Percentiles rank a stretch among this genome's conserved stretches.
Conservation (phyloP, 2,329 filamentous ascomycete species). For the Venturia carpophila region DNA sequence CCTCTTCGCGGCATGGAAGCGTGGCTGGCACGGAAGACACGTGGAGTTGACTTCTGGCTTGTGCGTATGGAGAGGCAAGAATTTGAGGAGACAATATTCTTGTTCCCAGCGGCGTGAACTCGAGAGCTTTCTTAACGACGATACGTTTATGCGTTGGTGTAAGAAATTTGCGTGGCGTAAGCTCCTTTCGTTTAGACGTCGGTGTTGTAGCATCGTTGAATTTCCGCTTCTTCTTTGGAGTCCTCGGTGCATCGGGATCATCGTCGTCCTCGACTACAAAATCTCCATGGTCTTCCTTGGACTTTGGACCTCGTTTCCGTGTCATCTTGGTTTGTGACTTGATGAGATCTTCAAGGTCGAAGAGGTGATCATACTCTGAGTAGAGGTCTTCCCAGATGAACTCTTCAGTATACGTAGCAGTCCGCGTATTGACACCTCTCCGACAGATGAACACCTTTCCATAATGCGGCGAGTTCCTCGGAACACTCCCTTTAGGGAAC, state of each 20-base stretch:
- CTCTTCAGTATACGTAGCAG: slow-evolving; percentile 84
- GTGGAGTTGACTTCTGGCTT: slow-evolving; percentile 81
- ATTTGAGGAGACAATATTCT: slow-evolving; percentile 71
- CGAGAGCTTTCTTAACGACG: slow-evolving; percentile 75
- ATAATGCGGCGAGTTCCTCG: slow-evolving; percentile 62
- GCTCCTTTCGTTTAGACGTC: slow-evolving; percentile 38
- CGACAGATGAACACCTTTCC: slow-evolving; percentile 88
- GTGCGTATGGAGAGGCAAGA: slow-evolving; percentile 79
- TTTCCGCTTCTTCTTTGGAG: slow-evolving; percentile 43
- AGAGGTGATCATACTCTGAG: slow-evolving; percentile 57
- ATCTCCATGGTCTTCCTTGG: slow-evolving; percentile 36
- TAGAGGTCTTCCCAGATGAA: slow-evolving; percentile 88
- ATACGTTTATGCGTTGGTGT: slow-evolving; percentile 62
- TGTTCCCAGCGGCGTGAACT: slow-evolving; percentile 92
- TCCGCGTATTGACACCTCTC: slow-evolving; percentile 79
- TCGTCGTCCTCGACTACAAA: slow-evolving; percentile 36
- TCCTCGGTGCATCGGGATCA: slow-evolving; percentile 35
- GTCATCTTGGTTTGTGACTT: slow-evolving; percentile 65
- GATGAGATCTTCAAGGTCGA: slow-evolving; percentile 57
- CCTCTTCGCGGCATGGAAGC: slow-evolving; percentile 82
- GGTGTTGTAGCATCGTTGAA: slow-evolving; percentile 37
- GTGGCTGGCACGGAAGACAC: slow-evolving; percentile 87
- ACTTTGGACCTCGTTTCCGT: slow-evolving; percentile 40
- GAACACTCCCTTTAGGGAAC: slow-evolving; percentile 69
- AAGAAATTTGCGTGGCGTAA: slow-evolving; percentile 45